These are phyloP conservation scores for Sporormia fimetaria DNA, from an alignment of 495 filamentous ascomycete genomes.

Conservation along the genomic window DNA sequence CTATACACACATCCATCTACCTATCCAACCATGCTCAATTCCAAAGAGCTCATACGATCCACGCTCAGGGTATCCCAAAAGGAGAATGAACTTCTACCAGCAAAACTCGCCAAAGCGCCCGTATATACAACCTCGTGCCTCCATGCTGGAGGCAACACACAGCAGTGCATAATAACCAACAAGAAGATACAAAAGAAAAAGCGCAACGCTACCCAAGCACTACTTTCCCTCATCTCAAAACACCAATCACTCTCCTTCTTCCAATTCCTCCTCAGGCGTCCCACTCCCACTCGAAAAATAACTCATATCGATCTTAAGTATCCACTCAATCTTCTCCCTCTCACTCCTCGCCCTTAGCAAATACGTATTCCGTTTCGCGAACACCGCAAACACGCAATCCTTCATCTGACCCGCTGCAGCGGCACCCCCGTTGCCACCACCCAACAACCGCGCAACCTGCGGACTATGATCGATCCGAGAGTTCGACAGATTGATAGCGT, in stretches of 20 bases:
- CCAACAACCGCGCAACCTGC: conserved; percentile 66
- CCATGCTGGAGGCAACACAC: too few species aligned
- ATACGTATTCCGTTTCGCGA: conserved; percentile 86
- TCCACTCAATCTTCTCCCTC: conserved; percentile 89
- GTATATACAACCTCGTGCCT: too few species aligned
- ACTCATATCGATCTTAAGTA: conserved; percentile 60
- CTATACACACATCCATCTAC: too few species aligned
- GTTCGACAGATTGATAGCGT: conserved; percentile 74
- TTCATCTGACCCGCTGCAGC: conserved; percentile 24
- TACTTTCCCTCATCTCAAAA: too few species aligned
- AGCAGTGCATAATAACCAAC: too few species aligned
- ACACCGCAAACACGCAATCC: conserved; percentile 80
- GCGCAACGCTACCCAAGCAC: too few species aligned
- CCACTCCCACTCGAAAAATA: conserved; percentile 34
- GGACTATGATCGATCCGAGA: conserved; percentile 78
- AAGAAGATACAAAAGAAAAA: too few species aligned
- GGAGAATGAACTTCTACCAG: too few species aligned
- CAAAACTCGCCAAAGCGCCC: too few species aligned
- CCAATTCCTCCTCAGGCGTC: conserved; percentile 1
- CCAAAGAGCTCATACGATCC: too few species aligned
- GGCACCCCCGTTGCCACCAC: conserved; percentile 28
- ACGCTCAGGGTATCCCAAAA: too few species aligned
- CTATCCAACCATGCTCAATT: too few species aligned
- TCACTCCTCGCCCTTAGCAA: conserved; percentile 82
- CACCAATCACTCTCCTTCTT: neutral